Evolutionary conservation across 352 stramenopile species (phyloP), one percentile per base, ranked within the genome.

Genomic region (Pythium angustatum): DNA sequence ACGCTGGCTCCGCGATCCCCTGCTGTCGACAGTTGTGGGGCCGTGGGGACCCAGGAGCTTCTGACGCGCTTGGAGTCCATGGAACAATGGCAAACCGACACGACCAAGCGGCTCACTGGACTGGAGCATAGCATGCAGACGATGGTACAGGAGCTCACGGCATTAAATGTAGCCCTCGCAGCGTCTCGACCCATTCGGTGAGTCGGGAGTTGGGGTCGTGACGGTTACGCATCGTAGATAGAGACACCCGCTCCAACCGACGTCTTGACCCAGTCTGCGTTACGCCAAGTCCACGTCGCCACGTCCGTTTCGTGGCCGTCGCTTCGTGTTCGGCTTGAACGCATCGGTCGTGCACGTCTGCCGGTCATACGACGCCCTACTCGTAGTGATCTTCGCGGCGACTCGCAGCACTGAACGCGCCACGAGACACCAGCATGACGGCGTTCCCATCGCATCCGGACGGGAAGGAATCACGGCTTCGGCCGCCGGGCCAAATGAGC

Each of bases 401-500:
- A n/a, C n/a, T n/a, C n/a, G n/a, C n/a, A n/a, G n/a, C n/a, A n/a
- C n/a, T n/a, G n/a, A 3, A 47, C 40, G 40, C 6, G n/a, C n/a
- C n/a, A n/a, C 19, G 19, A 45, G 19, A 28, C 26, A 17, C 50
- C 49, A 21, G 19, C 4, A 58, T 47, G 51, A 47, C 51, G 24
- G 33, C 33, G 14, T 48, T 48, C 34, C 33, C 17, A 12, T 21
- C 40, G 24, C 8, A 38, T 1, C 17, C 41, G 2, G 27, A 52
- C 4, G 40, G 2, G 3, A 68, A 68, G 44, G 62, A 69, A 38
- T 47, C 62, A 44, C 53, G 27, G 17, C 22, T 69, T 0, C 53
- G 62, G 22, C 62, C 62, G 36, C 62, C 62, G 1, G 62, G 62
- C 3, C 62, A 69, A 24, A 63, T 58, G 62, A 69, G 62, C 40